phyloP scores from a whole-genome alignment of 495 filamentous ascomycete genomes.

The Aspergillus saccharolyticus region DNA sequence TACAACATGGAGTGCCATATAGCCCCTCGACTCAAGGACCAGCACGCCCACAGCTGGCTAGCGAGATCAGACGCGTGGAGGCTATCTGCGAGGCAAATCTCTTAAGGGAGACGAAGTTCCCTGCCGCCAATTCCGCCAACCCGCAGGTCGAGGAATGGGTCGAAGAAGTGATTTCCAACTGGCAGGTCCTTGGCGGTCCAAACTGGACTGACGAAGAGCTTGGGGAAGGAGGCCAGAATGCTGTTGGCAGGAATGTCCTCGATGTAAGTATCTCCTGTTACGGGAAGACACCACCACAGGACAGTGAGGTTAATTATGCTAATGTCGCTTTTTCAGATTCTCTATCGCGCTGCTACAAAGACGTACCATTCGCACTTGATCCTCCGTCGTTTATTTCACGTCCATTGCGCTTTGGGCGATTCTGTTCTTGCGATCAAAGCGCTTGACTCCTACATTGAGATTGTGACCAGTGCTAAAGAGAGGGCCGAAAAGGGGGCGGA shows the following conservation, averaged over 20 bases:
- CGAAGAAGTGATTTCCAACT: slow-evolving; percentile 74
- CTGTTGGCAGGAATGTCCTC: slow-evolving; percentile 64
- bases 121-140: slow-evolving; percentile 70
- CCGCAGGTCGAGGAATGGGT: slow-evolving; percentile 76
- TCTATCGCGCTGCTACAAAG: slow-evolving; percentile 84
- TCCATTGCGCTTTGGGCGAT: slow-evolving; percentile 79
- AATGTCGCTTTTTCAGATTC: slow-evolving; percentile 43
- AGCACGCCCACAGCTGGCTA: slow-evolving; percentile 58
- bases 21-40: slow-evolving; percentile 26
- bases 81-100: slow-evolving; percentile 66
- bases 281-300: no score
- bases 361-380: slow-evolving; percentile 90
- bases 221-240: slow-evolving; percentile 69
- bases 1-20: slow-evolving; percentile 35
- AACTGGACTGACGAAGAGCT: slow-evolving; percentile 72
- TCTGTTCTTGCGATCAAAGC: slow-evolving; percentile 83
- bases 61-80: slow-evolving; percentile 72
- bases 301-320: not conserved
- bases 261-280: slow-evolving; percentile 50
- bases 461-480: slow-evolving; percentile 75
- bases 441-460: slow-evolving; percentile 83
- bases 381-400: slow-evolving; percentile 79
- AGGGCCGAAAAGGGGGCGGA: slow-evolving; percentile 73
- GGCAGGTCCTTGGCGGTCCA: slow-evolving; percentile 70
- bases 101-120: slow-evolving; percentile 71